Evolutionary conservation across 2,329 filamentous ascomycete genomes (phyloP).

Genomic region (Cladophialophora psammophila): DNA sequence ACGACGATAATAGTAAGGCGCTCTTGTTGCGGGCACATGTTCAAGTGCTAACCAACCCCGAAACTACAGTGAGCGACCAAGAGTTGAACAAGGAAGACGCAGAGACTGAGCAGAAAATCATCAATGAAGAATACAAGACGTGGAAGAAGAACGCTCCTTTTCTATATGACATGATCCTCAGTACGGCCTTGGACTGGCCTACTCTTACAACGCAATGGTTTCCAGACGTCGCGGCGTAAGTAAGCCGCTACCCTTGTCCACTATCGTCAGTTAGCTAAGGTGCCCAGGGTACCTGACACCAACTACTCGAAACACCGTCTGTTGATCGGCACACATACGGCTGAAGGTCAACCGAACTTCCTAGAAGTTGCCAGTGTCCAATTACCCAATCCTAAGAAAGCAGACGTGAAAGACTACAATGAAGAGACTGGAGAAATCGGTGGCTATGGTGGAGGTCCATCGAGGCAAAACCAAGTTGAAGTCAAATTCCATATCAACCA

Average conservation of each 20-base stretch:
- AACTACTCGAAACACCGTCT: slow-evolving; percentile 87
- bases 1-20: slow-evolving; percentile 41
- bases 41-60: slow-evolving; percentile 16
- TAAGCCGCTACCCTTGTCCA: slow-evolving; percentile 12
- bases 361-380: slow-evolving; percentile 94
- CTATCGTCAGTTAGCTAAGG: slow-evolving; percentile 25
- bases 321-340: slow-evolving; percentile 93
- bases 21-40: slow-evolving; percentile 7
- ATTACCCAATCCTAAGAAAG: slow-evolving; percentile 76
- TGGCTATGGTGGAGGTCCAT: slow-evolving; percentile 77
- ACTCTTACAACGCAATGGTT: slow-evolving; percentile 98
- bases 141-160: slow-evolving; percentile 99
- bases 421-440: slow-evolving; percentile 92
- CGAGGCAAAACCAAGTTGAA: slow-evolving; percentile 70
- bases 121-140: slow-evolving; percentile 86
- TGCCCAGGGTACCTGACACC: slow-evolving; percentile 74
- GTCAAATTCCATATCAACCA: slow-evolving; percentile 93
- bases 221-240: slow-evolving; percentile 83
- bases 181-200: slow-evolving; percentile 95
- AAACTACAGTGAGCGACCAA: slow-evolving; percentile 38
- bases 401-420: slow-evolving; percentile 85
- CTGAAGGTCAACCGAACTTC: slow-evolving; percentile 83
- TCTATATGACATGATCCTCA: slow-evolving; percentile 96
- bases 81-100: slow-evolving; percentile 87
- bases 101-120: slow-evolving; percentile 40